These are phyloP conservation scores for Raffaelea albimanens DNA, from an alignment of 2,329 filamentous ascomycete species.

Conservation along the genomic window DNA sequence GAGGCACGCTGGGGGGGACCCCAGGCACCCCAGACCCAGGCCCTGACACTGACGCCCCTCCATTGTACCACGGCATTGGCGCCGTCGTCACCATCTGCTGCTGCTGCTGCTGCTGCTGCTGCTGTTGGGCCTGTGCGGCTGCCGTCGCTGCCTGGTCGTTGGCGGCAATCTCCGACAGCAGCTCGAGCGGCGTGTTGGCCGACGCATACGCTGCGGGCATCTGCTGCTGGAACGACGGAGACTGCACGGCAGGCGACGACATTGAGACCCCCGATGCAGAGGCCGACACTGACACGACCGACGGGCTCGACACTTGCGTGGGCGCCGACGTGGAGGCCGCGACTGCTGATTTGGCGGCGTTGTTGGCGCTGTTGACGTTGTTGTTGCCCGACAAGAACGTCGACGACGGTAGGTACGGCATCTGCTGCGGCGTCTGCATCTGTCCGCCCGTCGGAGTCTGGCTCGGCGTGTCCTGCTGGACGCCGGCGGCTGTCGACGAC, in stretches of 20 bases:
- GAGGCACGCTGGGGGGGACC: no score
- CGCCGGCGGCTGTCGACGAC: no score
- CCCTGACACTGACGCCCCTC: no score
- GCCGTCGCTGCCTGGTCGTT: constrained; percentile 23
- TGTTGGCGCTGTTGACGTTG: neutral
- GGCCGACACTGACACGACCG: neutral
- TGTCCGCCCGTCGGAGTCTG: no score
- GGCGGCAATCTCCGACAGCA: constrained; percentile 48
- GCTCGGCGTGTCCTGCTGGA: no score
- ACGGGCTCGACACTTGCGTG: neutral
- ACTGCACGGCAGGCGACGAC: neutral
- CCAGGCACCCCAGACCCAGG: no score
- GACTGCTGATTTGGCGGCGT: neutral
- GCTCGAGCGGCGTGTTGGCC: constrained; percentile 43
- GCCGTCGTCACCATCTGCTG: neutral
- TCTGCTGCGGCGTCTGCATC: neutral
- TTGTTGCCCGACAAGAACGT: neutral
- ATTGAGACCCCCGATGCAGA: no score
- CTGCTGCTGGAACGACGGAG: constrained; percentile 13
- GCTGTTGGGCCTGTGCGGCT: constrained; percentile 1
- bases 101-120: no score
- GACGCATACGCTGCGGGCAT: constrained; percentile 14
- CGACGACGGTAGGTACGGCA: constrained; percentile 2
- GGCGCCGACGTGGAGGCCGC: neutral
- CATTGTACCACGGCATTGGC: constrained; percentile 8